Evolutionary conservation across 139 green algal genomes (phyloP), one percentile per base, ranked within the genome.

Genomic region (Ostreobium quekettii): DNA sequence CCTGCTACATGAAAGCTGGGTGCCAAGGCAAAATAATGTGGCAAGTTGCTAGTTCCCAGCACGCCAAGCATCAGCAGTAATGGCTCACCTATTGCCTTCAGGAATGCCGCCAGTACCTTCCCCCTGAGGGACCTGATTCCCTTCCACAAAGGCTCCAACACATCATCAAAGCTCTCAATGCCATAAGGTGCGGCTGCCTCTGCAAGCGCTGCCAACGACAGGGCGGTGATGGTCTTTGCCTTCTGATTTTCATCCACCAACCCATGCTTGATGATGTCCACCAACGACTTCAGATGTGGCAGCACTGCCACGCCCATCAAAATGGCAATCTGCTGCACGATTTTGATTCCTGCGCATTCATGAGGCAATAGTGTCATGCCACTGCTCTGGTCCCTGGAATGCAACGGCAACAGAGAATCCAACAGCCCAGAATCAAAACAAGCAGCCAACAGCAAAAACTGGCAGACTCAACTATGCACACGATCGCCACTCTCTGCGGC

Each of bases 271-370:
- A 99, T 89, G 75, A 97, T 97, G 78, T 97, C 89, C 19, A 99
- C 94, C 69, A 99, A 82, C 3, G 83, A 81, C 66, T 86, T 93
- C 30, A 99, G 82, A 81, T 99, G 95, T 3, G 95, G 95, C 71
- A 99, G 83, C 57, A 99, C 90, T 0, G 93, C 95, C 74, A 91
- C 97, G 60, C 95, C 90, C 81, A 96, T 88, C 36, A 99, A 82
- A 71, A 99, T 99, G 64, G 93, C 86, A 60, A 97, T 97, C 80
- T 99, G 91, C 84, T 99, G 94, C 65, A 96, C 85, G 70, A 99
- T 97, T 82, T 99, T 99, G 87, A 99, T 95, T 60, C 95, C 94
- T 26, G 80, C 57, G 93, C 93, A 73, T 75, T 64, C 70, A 49
- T 74, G 3, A 36, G 66, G 38, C 61, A 57, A 38, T 71, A 53